Base-by-base conservation (phyloP, 2,329 filamentous ascomycete genomes). In the Colletotrichum theobromicola region DNA sequence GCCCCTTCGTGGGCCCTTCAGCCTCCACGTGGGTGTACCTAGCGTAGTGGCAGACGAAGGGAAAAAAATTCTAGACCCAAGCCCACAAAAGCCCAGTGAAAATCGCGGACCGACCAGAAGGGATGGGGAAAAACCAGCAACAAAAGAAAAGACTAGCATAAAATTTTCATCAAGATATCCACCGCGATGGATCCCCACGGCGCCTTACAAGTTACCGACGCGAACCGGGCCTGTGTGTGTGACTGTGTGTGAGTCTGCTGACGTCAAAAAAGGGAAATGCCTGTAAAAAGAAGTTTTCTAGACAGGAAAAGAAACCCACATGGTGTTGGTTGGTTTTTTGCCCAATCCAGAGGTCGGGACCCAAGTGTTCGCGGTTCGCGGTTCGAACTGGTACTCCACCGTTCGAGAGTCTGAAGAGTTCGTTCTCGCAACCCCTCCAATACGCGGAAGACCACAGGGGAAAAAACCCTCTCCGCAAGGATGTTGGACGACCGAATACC, bases 1-100 rank as follows among this genome's bases (percentile, higher is more conserved):
- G 18, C 69, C 69, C 55, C 15, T 15, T 16, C 18, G 10, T 61
- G 16, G 24, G 21, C 7, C 5, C 42, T 32, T 34, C 4, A 15
- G 9, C 64, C 66, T 73, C 60, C 60, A 65, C 60, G 66, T 60
- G 71, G 37, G 71, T 70, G 70, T 26, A 62, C 24, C 35, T 58
- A 53, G 30, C 28, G 53, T 21, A 15, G 32, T 34, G 30, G 35
- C 21, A 55, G 57, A 13, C 30, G 34, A 24, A 9, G 28, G 9
- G 7, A 16, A 10, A 55, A 24, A 42, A 34, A 50, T 32, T 64
- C 66, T 64, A 65, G 67, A 65, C 21, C 30, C 35, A 50, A 64
- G 60, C 58, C 71, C 71, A 73, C 67, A 65, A 35, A 35, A 58
- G 16, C 24, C n/a, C 34, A 34, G 53, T 28, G 28, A 53, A 32